A percentile compares a stretch with the other conserved stretches of the same genome.
These are phyloP conservation scores for Neofusicoccum sp. DNA, from an alignment of 2,329 filamentous ascomycete species.

Conservation along the genomic window DNA sequence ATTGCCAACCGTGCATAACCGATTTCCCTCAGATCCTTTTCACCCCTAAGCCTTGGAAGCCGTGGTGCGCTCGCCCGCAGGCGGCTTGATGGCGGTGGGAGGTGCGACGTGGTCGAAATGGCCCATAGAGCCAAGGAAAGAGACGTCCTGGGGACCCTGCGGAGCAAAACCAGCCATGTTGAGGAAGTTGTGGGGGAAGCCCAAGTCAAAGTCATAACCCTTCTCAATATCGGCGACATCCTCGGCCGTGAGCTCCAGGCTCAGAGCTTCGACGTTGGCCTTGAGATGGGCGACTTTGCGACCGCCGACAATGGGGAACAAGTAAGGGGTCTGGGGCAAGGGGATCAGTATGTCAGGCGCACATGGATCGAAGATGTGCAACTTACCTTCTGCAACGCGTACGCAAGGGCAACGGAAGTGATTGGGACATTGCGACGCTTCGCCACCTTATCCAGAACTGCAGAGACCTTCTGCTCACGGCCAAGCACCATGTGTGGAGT, in stretches of 20 bases:
- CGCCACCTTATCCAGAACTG: conserved; percentile 60
- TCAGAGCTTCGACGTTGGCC: neutral
- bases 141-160: too few species aligned
- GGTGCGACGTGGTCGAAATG: too few species aligned
- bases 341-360: too few species aligned
- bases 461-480: conserved; percentile 52
- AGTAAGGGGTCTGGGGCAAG: conserved; percentile 41
- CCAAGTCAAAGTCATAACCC: neutral
- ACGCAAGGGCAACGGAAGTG: conserved; percentile 65
- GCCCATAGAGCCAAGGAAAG: too few species aligned
- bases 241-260: neutral
- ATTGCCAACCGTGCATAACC: too few species aligned
- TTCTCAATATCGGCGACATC: neutral
- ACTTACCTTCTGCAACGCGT: conserved; percentile 69
- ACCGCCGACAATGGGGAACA: conserved; percentile 71
- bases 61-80: too few species aligned
- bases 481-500: conserved; percentile 37
- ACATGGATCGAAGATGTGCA: too few species aligned
- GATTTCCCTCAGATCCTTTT: too few species aligned
- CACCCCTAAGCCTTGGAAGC: too few species aligned
- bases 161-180: too few species aligned
- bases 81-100: too few species aligned
- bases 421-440: conserved; percentile 47
- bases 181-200: neutral
- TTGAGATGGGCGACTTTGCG: conserved; percentile 66